Conservation (phyloP, 176 grass and related monocot species). For the Alloteropsis semialata region DNA sequence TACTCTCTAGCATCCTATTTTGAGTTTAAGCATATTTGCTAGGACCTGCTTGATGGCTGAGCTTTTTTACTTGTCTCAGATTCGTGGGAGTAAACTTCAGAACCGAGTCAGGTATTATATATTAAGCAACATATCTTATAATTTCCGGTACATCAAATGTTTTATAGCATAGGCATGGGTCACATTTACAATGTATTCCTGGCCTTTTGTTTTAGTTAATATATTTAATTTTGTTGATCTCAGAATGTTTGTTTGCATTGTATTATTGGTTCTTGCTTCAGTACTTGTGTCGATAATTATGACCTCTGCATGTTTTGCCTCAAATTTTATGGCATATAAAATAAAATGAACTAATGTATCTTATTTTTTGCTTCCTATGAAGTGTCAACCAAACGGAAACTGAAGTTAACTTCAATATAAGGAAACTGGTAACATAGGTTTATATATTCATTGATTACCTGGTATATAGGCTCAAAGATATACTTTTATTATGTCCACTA, state of each 20-base stretch:
- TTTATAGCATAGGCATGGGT: neutral
- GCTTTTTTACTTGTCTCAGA: slow-evolving; percentile 25
- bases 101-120: slow-evolving; percentile 58
- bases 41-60: slow-evolving; percentile 8
- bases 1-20: neutral
- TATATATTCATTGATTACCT: neutral
- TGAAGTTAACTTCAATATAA: neutral
- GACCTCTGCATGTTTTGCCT: neutral
- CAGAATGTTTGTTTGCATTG: neutral
- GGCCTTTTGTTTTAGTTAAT: neutral
- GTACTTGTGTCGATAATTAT: neutral
- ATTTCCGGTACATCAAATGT: neutral
- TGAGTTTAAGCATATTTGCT: neutral
- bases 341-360: neutral
- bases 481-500: neutral
- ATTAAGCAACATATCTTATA: slow-evolving; percentile 1
- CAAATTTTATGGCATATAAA: neutral
- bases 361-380: neutral
- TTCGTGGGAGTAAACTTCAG: slow-evolving; percentile 69
- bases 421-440: neutral
- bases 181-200: neutral
- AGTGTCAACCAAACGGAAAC: neutral
- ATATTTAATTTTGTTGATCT: neutral
- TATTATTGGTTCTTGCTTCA: neutral
- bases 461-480: neutral